Base-by-base conservation (phyloP, 345 rosid species). In the Eucalyptus tenuipes region DNA sequence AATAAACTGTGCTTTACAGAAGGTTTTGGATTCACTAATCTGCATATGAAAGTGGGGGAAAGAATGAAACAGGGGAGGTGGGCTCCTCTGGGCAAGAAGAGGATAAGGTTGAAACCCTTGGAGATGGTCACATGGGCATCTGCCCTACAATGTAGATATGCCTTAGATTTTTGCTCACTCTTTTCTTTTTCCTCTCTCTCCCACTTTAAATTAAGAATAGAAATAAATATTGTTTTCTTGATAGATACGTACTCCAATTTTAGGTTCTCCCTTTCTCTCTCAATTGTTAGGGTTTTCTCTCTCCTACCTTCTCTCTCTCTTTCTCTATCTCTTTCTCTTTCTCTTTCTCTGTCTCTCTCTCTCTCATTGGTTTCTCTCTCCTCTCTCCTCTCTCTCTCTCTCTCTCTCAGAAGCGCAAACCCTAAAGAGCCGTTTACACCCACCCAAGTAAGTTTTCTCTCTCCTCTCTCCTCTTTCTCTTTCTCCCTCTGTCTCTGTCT, bases 401-500 rank as follows among this genome's bases (percentile, higher is more conserved):
- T 85, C 88, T 89, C 89, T 93, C 89, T 27, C 98, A 88, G 98
- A 95, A 95, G 95, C 93, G 94, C 93, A 93, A 95, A 94, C 94
- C 98, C 96, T 93, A 90, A 94, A 94, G 96, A 90, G 93, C 93
- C 95, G 97, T 96, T 95, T 93, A 89, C 96, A 92, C 91, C 91
- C 93, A 90, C 93, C 95, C 92, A 94, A 93, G 99, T 97, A 95
- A 95, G 98, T 95, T 96, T 92, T 95, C 96, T 95, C 98, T 96
- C 95, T 94, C 97, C 93, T 93, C 93, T 86, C 90, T 90, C 93
- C 91, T 85, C 89, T 33, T 71, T 71, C 81, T 33, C 44, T 68
- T 33, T 68, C 80, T 33, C 14, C 42, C 61, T 93, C 92, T 88
- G 86, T 92, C 91, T 90, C 89, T 90, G 85, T 88, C 90, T 87